A percentile compares a stretch with the other conserved stretches of the same genome.
Conservation (phyloP, 345 rosid genomes). For the Eutrema heterophyllum region DNA sequence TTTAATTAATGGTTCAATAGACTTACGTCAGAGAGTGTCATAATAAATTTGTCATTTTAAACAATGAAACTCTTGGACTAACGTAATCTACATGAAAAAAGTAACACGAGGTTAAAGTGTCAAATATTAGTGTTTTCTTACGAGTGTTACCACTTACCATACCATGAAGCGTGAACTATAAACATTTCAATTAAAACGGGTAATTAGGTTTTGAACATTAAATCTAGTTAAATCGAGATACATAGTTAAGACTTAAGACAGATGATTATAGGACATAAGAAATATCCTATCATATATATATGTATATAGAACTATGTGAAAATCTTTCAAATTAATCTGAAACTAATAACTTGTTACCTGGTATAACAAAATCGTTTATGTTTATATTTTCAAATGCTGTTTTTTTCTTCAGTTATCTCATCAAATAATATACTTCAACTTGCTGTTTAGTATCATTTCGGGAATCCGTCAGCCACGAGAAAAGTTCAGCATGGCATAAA, state of each 20-base stretch:
- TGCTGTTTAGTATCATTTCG: slow-evolving; percentile 9
- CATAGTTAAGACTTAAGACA: not conserved
- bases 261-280: not conserved
- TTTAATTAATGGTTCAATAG: not conserved
- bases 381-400: not conserved
- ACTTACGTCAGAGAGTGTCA: slow-evolving; percentile 13
- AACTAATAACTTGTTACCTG: not conserved
- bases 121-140: slow-evolving; percentile 4
- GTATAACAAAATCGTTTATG: not conserved
- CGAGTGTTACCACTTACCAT: not conserved
- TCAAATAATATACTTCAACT: slow-evolving; percentile 14
- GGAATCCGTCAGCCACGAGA: slow-evolving; percentile 22
- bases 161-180: not conserved
- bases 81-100: not conserved
- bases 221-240: not conserved
- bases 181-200: not conserved
- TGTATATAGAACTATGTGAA: not conserved
- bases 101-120: not conserved
- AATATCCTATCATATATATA: too few species aligned
- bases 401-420: not conserved
- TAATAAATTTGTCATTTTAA: not conserved
- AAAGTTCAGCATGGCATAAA: slow-evolving; percentile 1
- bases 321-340: not conserved
- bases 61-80: not conserved
- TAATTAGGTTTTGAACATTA: not conserved